Evolutionary conservation across 2,329 filamentous ascomycete genomes (phyloP).

Genomic region (Cercospora sp.): DNA sequence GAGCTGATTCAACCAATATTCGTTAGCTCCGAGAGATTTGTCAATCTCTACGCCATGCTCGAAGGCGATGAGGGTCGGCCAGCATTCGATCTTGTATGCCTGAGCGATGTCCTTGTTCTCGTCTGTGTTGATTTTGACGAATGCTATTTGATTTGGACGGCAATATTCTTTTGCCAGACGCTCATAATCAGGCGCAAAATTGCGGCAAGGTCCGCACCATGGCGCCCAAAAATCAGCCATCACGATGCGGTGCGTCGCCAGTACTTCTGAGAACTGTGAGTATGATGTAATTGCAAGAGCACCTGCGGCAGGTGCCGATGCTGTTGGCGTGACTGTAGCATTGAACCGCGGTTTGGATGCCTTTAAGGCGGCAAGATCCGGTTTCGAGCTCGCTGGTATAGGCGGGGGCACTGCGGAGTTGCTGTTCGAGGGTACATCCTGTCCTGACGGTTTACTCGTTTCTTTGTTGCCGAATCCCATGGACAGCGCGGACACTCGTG

Average conservation of each 20-base stretch:
- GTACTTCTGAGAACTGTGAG: slow-evolving; percentile 20
- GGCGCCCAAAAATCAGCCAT: slow-evolving; percentile 25
- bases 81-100: slow-evolving; percentile 22
- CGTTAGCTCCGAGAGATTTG: slow-evolving; percentile 20
- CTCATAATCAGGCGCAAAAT: slow-evolving; percentile 27
- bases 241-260: slow-evolving; percentile 21
- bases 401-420: slow-evolving; percentile 47
- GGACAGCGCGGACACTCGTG: slow-evolving; percentile 32
- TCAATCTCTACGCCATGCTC: slow-evolving; percentile 21
- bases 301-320: slow-evolving; percentile 19
- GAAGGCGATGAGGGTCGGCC: slow-evolving; percentile 26
- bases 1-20: slow-evolving; percentile 15
- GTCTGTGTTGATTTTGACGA: slow-evolving; percentile 28
- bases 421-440: slow-evolving; percentile 12
- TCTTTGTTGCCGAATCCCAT: slow-evolving; percentile 33
- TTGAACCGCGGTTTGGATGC: slow-evolving; percentile 50
- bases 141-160: slow-evolving; percentile 21
- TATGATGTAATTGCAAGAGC: slow-evolving; percentile 23
- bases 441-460: slow-evolving; percentile 19
- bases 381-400: slow-evolving; percentile 56
- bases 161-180: slow-evolving; percentile 19
- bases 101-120: slow-evolving; percentile 25
- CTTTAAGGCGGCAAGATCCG: slow-evolving; percentile 59
- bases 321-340: slow-evolving; percentile 12
- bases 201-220: slow-evolving; percentile 26